Base-by-base conservation (phyloP, 208 protist genomes). In the Leishmania turanica region DNA sequence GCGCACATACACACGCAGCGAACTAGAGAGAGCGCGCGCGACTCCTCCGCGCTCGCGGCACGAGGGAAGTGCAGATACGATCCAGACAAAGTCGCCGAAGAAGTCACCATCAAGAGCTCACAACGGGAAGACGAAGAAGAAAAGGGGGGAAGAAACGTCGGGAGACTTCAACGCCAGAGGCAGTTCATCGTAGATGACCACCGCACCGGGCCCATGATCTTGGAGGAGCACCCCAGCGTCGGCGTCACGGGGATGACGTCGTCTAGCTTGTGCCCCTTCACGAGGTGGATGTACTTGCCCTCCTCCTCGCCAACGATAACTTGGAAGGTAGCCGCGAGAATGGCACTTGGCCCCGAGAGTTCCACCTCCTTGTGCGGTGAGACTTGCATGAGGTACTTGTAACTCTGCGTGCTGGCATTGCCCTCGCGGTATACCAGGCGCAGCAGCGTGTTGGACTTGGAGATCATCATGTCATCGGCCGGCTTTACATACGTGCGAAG, bases 301-400 rank as follows among this genome's bases (percentile, higher is more conserved):
- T 96, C 90, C 17, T 90, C 81, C 6, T 86, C 83, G 11, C 92
- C 92, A 15, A 92, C 84, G 1, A 84, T 81, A 4, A 96, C 69
- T 70, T 91, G 84, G 77, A 93, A 96, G 2, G 90, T 90, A n/a
- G 90, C 92, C 11, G 92, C 92, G 27, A 96, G 83, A 68, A 87
- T 93, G 51, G 88, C 89, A 37, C 85, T 88, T n/a, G 87, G 87
- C 24, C 87, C 85, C 2, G 88, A 90, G 7, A 92, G 77, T 40
- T 89, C 77, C 15, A 96, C 80, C 13, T 96, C 92, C 76, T 88
- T 80, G 54, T 87, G 58, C 24, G 84, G 83, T 2, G 92, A 93
- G n/a, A 89, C 53, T 64, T 92, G 88, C 83, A 96, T 82, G n/a
- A 96, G 76, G 72, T 96, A 96, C 82, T 94, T 93, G 84, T 94